Evolutionary conservation across 495 filamentous ascomycete genomes (phyloP), one percentile per base, ranked within the genome.

Genomic region (Amphirosellinia nigrospora): DNA sequence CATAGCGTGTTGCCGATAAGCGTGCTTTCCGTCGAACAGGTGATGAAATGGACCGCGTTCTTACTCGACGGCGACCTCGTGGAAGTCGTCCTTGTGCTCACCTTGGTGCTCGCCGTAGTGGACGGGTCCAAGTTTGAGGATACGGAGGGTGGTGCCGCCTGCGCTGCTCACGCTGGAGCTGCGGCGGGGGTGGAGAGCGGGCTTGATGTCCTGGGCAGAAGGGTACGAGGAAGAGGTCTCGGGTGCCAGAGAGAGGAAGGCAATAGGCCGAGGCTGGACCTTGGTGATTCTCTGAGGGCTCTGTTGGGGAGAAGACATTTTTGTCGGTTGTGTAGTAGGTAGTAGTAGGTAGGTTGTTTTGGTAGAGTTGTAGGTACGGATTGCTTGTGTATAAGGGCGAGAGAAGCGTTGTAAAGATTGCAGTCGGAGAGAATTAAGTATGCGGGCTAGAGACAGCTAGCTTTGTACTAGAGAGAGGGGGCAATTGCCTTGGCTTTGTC

Each of bases 61-160:
- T 79, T 65, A 80, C 74, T 84, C 79, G 72, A 83, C 75, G 15
- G 77, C 79, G 38, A 82, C 79, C 74, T 84, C 82, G 72, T 79
- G 75, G 72, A 74, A 84, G 75, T 85, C 83, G 23, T 73, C 77
- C 75, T 81, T 81, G 80, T 77, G 71, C 63, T 78, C 80, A 64
- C 77, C 81, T 45, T 73, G 78, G 76, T 83, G 82, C 78, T 84
- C 82, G 67, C 83, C 83, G 72, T 76, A 85, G 79, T 84, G 81
- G 72, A 85, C 83, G 36, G 83, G 83, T n/a, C 80, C 80, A 60
- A 85, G 82, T 74, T 82, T 82, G 55, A 86, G 80, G 82, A 84
- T 82, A 64, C 83, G 81, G 32, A 75, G 67, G 61, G 78, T 79
- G 59, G 26, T 66, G 56, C 68, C 50, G 36, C 39, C 56, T 46